Base-by-base conservation (phyloP, 2,329 filamentous ascomycete genomes). In the Diaporthe eres region DNA sequence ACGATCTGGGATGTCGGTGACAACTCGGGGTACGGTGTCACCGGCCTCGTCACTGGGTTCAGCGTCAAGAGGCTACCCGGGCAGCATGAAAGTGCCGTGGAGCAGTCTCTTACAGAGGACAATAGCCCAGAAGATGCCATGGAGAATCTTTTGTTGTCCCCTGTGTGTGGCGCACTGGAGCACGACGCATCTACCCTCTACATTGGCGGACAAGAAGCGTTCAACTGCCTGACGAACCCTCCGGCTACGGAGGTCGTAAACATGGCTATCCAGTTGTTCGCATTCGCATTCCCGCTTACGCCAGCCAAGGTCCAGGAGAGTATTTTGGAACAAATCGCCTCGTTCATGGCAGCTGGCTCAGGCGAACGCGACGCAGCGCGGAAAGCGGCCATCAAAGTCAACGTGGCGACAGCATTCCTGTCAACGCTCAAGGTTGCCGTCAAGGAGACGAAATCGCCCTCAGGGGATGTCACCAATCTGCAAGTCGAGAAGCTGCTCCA, bases 1-100 rank as follows among this genome's bases (percentile, higher is more conserved):
- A 96, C 92, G 0, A 91, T 99, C 53, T 99, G 97, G 97, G 96
- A 98, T 77, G 91, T 98, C 9, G 94, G 93, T 12, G 97, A 99
- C 83, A 98, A 98, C 81, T 96, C 93, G 80, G 96, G 96, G 1
- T 98, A 98, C 83, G 97, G 97, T 3, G 93, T 99, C 22, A 98
- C 95, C 13, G 95, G 96, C 1, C 87, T 98, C 31, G 92, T 98
- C 1, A 89, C 91, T 31, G 94, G 95, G 0, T 95, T 97, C 81
- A 90, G 93, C 72, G 88, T 95, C 25, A 92, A 90, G 79, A 90
- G 89, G 37, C 88, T 96, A 74, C 92, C 92, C 19, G 94, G 94
- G 39, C 93, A 94, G 80, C 91, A 93, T 75, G 89, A 91, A 51
- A 88, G 85, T 68, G 83, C 86, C 0, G 81, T 84, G 17, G 87